phyloP scores from a whole-genome alignment of 331 rosid species.

The Prunus yedoensis region DNA sequence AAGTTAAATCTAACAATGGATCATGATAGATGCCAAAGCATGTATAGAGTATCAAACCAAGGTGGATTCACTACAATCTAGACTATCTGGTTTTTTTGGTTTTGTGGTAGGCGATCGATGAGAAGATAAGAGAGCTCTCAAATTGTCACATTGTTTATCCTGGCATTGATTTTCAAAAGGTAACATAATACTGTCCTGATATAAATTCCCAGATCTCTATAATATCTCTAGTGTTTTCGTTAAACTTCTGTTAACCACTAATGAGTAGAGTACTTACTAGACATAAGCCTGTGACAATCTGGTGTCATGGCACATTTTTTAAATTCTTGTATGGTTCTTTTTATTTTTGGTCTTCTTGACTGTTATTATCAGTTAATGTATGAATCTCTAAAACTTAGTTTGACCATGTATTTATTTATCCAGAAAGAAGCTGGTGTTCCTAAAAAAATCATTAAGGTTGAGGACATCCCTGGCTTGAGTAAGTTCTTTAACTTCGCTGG shows the following conservation, averaged over 20 bases:
- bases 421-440: slow-evolving; percentile 96
- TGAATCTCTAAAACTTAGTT: slow-evolving; percentile 16
- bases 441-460: slow-evolving; percentile 58
- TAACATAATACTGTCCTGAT: slow-evolving; percentile 21
- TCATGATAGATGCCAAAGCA: background rate
- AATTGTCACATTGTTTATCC: slow-evolving; percentile 89
- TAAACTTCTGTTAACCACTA: background rate
- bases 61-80: background rate
- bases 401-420: slow-evolving; percentile 32
- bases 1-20: background rate
- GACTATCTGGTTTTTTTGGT: slow-evolving; percentile 17
- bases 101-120: slow-evolving; percentile 82
- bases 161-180: slow-evolving; percentile 88
- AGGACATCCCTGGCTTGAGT: slow-evolving; percentile 95
- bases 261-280: background rate
- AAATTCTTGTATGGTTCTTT: background rate
- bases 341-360: background rate
- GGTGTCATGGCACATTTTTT: background rate
- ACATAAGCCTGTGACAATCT: background rate
- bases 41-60: background rate
- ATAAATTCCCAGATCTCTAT: background rate
- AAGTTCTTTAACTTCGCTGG: slow-evolving; percentile 34
- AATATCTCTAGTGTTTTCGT: background rate
- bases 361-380: slow-evolving; percentile 16
- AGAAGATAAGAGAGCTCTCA: slow-evolving; percentile 91